Conservation (phyloP, 1,139 yeast genomes). For the Trichomonascaceae sp. region DNA sequence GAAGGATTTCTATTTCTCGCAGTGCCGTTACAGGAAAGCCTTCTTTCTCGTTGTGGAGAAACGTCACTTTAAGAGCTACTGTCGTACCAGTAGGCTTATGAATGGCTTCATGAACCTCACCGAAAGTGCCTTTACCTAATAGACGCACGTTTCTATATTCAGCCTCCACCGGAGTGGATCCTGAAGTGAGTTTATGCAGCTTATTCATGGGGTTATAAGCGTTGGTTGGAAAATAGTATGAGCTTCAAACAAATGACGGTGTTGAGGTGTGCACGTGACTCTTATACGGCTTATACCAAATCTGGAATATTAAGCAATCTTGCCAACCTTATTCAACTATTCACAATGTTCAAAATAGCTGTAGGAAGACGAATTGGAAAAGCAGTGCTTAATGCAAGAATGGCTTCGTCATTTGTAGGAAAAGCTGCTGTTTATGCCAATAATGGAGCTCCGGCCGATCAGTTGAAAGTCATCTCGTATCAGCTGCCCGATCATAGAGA, state of each 20-base stretch:
- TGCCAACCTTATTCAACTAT: not conserved
- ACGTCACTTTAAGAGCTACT: constrained; percentile 81
- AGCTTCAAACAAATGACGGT: not conserved
- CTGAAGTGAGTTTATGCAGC: constrained; percentile 16
- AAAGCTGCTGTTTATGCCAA: constrained; percentile 24
- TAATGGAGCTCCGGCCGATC: constrained; percentile 30
- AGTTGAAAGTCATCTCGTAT: constrained; percentile 21
- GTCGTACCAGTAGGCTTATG: constrained; percentile 44
- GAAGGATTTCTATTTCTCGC: constrained; percentile 83
- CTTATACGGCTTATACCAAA: not conserved
- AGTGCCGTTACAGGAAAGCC: constrained; percentile 95
- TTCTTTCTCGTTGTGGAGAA: constrained; percentile 78
- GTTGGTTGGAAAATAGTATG: not conserved
- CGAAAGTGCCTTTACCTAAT: constrained; percentile 91
- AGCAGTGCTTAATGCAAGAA: not conserved
- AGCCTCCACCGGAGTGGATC: constrained; percentile 30
- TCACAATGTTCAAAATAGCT: not conserved
- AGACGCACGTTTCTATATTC: constrained; percentile 56
- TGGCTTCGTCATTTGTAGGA: constrained; percentile 8
- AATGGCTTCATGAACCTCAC: constrained; percentile 69
- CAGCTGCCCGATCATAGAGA: constrained; percentile 22
- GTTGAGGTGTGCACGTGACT: not conserved
- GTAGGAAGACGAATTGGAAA: not conserved
- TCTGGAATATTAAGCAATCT: not conserved
- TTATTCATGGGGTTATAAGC: not conserved